These are phyloP conservation scores for Calocera cornea DNA, from an alignment of 768 basidiomycete species.

Conservation along the genomic window DNA sequence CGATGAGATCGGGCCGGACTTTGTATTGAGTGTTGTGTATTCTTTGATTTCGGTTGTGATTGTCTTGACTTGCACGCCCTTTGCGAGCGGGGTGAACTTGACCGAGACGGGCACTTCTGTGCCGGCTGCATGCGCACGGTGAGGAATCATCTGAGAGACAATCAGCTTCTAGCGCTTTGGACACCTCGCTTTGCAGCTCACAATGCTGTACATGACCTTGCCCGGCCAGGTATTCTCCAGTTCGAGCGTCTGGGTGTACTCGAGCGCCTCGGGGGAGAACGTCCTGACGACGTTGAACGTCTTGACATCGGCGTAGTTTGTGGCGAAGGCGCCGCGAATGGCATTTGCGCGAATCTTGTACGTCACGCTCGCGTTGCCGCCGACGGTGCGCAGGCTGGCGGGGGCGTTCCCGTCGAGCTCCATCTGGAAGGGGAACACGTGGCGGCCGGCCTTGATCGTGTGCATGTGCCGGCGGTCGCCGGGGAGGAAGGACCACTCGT, in stretches of 20 bases:
- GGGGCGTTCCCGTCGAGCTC: slow-evolving; percentile 76
- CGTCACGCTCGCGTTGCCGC: slow-evolving; percentile 43
- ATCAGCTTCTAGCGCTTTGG: not conserved
- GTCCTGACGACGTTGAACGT: slow-evolving; percentile 59
- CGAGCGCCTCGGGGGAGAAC: slow-evolving; percentile 68
- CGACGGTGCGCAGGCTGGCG: slow-evolving; percentile 48
- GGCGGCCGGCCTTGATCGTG: slow-evolving; percentile 91
- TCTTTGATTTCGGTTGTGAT: slow-evolving; percentile 64
- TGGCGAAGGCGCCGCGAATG: slow-evolving; percentile 53
- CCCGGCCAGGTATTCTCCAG: slow-evolving; percentile 96
- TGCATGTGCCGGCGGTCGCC: slow-evolving; percentile 64
- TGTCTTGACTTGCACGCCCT: slow-evolving; percentile 61
- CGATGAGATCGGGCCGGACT: slow-evolving; percentile 44
- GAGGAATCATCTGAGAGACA: slow-evolving; percentile 52
- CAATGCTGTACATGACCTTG: slow-evolving; percentile 86
- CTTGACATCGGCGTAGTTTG: slow-evolving; percentile 47
- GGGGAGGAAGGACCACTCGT: slow-evolving; percentile 89
- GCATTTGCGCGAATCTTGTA: slow-evolving; percentile 85
- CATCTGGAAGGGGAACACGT: slow-evolving; percentile 84
- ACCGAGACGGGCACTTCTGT: slow-evolving; percentile 68
- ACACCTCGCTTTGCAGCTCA: not conserved
- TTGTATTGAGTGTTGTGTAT: slow-evolving; percentile 44
- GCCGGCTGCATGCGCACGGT: slow-evolving; percentile 90
- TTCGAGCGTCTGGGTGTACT: slow-evolving; percentile 92
- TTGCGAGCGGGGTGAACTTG: slow-evolving; percentile 76